phyloP scores from a whole-genome alignment of 2,329 filamentous ascomycete species.

The Sclerotinia sclerotiorum region DNA sequence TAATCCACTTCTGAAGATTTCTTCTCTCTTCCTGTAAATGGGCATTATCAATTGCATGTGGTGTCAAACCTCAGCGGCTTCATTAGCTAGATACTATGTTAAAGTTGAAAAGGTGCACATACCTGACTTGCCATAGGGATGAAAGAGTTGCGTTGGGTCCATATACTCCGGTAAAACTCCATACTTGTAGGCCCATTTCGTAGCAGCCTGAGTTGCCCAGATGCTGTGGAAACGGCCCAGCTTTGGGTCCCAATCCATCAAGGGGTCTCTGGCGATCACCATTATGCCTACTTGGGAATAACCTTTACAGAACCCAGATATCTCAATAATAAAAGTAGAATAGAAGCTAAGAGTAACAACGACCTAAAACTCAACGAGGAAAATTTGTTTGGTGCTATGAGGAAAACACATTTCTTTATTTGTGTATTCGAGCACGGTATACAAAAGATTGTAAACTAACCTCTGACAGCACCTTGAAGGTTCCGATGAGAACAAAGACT shows the following conservation, averaged over 20 bases:
- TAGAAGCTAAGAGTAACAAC: too few relatives aligned
- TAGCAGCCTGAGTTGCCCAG: constrained; percentile 9
- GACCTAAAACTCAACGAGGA: neutral
- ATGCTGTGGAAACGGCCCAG: constrained; percentile 11
- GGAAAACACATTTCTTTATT: neutral
- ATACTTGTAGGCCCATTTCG: neutral
- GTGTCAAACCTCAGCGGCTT: constrained; percentile 1
- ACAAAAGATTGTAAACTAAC: too few relatives aligned
- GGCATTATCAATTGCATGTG: neutral
- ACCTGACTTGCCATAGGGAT: constrained; percentile 9
- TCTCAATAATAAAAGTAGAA: neutral
- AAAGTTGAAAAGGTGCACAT: neutral
- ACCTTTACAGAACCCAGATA: neutral
- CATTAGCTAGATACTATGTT: neutral
- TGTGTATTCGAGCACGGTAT: neutral
- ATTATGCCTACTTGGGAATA: neutral
- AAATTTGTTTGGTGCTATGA: neutral
- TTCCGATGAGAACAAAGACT: neutral
- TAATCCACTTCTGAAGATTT: constrained; percentile 15
- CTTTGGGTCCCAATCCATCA: neutral
- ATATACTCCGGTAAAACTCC: neutral
- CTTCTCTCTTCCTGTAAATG: neutral
- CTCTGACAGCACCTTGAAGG: neutral
- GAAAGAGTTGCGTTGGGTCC: constrained; percentile 4
- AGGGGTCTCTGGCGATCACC: neutral